Evolutionary conservation across 768 basidiomycete genomes (phyloP).

Genomic region (Xanthoconium purpureum): DNA sequence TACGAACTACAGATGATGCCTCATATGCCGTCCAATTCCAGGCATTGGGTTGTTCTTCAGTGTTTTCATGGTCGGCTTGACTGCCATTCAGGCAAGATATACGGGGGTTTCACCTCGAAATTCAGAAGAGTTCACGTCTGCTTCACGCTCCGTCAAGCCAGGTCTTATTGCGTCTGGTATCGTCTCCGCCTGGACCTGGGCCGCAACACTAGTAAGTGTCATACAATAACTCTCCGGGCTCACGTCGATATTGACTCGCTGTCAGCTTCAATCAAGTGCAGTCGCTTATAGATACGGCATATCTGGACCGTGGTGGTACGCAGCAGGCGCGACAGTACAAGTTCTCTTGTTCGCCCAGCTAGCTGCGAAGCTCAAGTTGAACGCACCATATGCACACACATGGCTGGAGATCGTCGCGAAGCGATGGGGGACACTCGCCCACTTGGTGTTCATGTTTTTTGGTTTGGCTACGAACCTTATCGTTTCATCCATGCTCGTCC

Average conservation of each 20-base stretch:
- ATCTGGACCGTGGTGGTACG: constrained; percentile 89
- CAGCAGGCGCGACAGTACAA: constrained; percentile 84
- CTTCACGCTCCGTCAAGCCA: constrained; percentile 82
- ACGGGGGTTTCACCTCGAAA: constrained; percentile 75
- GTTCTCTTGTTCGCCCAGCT: constrained; percentile 90
- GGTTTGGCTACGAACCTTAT: constrained; percentile 91
- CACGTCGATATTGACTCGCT: not conserved
- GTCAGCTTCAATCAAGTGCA: constrained; percentile 72
- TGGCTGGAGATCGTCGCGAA: constrained; percentile 82
- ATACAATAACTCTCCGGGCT: not conserved
- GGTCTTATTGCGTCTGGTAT: constrained; percentile 92
- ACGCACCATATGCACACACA: constrained; percentile 85
- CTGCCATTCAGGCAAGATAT: constrained; percentile 79
- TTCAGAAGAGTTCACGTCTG: constrained; percentile 82
- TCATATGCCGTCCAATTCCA: constrained; percentile 23
- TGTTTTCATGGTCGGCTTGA: constrained; percentile 73
- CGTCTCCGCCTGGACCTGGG: constrained; percentile 92
- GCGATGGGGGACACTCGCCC: constrained; percentile 79
- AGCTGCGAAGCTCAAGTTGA: constrained; percentile 87
- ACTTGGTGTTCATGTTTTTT: constrained; percentile 86
- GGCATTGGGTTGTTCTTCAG: constrained; percentile 90
- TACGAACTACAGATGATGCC: not conserved
- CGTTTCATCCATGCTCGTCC: constrained; percentile 81
- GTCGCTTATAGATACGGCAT: constrained; percentile 85
- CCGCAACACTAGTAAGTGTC: constrained; percentile 60